phyloP scores from a whole-genome alignment of 1,139 yeast genomes.

The Taphrina pruni region DNA sequence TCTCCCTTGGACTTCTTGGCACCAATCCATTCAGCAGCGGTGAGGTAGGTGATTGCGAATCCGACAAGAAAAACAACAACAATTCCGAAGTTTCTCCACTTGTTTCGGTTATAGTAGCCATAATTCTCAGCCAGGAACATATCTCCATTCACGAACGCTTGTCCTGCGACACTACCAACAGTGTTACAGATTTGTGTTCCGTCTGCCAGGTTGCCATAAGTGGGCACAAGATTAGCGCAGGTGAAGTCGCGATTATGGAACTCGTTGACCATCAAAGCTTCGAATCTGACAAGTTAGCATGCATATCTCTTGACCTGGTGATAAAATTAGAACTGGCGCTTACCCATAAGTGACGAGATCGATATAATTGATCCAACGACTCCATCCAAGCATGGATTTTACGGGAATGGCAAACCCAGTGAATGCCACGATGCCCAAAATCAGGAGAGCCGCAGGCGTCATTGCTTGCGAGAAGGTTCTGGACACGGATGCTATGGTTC shows the following conservation, averaged over 20 bases:
- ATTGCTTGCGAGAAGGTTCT: conserved; percentile 69
- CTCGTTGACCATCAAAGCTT: conserved; percentile 58
- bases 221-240: conserved; percentile 57
- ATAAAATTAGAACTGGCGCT: neutral
- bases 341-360: conserved; percentile 58
- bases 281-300: conserved; percentile 49
- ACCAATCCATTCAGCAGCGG: conserved; percentile 60
- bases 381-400: conserved; percentile 60
- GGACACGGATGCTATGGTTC: conserved; percentile 71
- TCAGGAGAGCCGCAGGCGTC: conserved; percentile 72
- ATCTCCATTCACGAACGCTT: conserved; percentile 55
- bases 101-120: conserved; percentile 52
- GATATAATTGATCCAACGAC: conserved; percentile 59
- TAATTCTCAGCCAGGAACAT: conserved; percentile 53
- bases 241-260: conserved; percentile 55
- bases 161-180: conserved; percentile 55
- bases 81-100: conserved; percentile 55
- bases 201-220: conserved; percentile 52
- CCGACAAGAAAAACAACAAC: conserved; percentile 52
- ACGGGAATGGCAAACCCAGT: conserved; percentile 71
- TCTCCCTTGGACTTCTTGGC: conserved; percentile 63
- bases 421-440: conserved; percentile 66
- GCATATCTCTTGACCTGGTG: neutral
- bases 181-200: conserved; percentile 56
- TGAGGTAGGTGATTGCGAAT: conserved; percentile 57